Evolutionary conservation across 805 yeast genomes (phyloP), one percentile per base, ranked within the genome.

Genomic region (Metschnikowia amazonensis): DNA sequence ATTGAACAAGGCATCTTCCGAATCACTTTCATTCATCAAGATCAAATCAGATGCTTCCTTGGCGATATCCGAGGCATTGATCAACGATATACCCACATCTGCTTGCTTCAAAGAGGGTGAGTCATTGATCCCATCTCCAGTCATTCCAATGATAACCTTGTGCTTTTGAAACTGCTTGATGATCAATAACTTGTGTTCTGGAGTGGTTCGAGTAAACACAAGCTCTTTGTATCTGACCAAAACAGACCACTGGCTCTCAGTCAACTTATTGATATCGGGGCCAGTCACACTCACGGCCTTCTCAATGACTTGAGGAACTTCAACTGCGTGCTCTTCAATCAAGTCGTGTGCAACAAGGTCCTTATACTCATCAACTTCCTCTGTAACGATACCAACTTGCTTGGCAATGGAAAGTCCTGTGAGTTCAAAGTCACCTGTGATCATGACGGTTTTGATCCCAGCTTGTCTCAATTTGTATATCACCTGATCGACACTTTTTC

Each of bases 401-500:
- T 66, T 65, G 3, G 79, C 79, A 50, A 77, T 77, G 2, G 79
- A 69, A 29, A 72, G 63, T 1, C 77, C 82, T 24, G 81, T 77
- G 11, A 72, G 59, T 52, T 74, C 77, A 49, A 70, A 76, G 57
- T 78, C 83, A 47, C 82, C 82, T n/a, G 77, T 73, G 18, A 72
- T 68, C 76, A 73, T 72, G 5, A 65, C 63, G 13, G 67, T 58
- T 38, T 63, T 69, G 44, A 73, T 64, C 11, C 76, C 75, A 7
- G 77, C 76, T 17, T 47, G 56, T 44, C 65, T 63, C 29, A 72
- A 59, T 5, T 55, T 59, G 5, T 45, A 34, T 25, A 72, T 55
- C 14, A 70, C 72, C 13, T 57, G 58, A 28, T 52, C 60, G 29
- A 70, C 62, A 21, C 60, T 65, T 40, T 63, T 63, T 47, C 72